Evolutionary conservation across 2,329 filamentous ascomycete genomes (phyloP).

Genomic region (Fusarium goolgardi): DNA sequence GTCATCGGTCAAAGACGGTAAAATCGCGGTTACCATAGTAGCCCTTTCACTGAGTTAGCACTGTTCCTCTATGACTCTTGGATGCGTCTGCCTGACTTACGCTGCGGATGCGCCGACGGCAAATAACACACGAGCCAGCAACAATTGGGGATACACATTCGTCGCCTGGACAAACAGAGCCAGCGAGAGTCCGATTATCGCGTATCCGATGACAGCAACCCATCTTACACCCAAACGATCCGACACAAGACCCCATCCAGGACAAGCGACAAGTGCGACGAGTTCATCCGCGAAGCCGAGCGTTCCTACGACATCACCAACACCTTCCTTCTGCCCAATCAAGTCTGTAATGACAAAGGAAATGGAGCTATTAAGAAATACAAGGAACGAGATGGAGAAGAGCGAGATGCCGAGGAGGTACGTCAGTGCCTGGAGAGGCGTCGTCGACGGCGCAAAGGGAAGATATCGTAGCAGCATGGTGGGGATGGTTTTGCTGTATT

Average conservation of each 20-base stretch:
- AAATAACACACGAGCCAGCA: conserved; percentile 87
- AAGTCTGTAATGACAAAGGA: conserved; percentile 88
- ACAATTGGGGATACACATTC: conserved; percentile 88
- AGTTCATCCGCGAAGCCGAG: conserved; percentile 87
- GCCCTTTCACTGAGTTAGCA: conserved; percentile 58
- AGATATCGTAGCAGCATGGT: conserved; percentile 58
- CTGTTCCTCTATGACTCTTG: not conserved
- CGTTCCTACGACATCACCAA: conserved; percentile 85
- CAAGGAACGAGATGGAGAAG: conserved; percentile 89
- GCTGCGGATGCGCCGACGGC: conserved; percentile 91
- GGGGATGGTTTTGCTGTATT: not conserved
- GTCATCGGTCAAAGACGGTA: conserved; percentile 76
- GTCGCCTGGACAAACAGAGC: conserved; percentile 85
- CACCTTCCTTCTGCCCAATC: conserved; percentile 76
- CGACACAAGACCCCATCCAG: conserved; percentile 80
- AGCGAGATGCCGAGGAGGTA: conserved; percentile 86
- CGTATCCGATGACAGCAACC: conserved; percentile 81
- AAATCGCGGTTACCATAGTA: conserved; percentile 96
- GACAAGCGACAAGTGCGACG: conserved; percentile 83
- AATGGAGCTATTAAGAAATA: conserved; percentile 87
- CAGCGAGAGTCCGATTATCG: conserved; percentile 81
- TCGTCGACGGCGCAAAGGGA: conserved; percentile 71
- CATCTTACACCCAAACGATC: conserved; percentile 80
- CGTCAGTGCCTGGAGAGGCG: conserved; percentile 71
- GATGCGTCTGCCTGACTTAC: conserved; percentile 57